Percentiles rank a stretch among this genome's conserved stretches.
Evolutionary conservation across 1,284 basidiomycete species (phyloP).

Genomic region (Papiliotrema laurentii): DNA sequence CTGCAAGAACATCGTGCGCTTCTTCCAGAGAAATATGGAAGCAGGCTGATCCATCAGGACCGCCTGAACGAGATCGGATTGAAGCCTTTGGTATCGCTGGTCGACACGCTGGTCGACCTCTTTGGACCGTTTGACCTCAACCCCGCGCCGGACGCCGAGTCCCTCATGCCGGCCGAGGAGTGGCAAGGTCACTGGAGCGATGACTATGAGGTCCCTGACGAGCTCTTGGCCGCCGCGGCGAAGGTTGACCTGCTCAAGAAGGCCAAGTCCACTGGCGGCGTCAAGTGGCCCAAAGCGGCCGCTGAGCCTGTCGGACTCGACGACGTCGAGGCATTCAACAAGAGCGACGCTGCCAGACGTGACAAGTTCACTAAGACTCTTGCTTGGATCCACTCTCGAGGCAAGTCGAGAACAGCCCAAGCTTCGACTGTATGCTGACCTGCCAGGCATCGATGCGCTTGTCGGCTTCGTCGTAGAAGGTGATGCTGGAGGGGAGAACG

Average conservation of each 20-base stretch:
- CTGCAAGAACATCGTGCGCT: conserved; percentile 66
- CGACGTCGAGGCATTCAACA: conserved; percentile 53
- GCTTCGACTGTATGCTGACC: not conserved
- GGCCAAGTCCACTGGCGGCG: conserved; percentile 1
- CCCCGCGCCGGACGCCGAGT: conserved; percentile 20
- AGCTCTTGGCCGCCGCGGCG: conserved; percentile 21
- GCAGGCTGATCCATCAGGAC: conserved; percentile 24
- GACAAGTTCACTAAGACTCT: conserved; percentile 64
- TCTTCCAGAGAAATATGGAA: not conserved
- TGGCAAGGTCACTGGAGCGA: conserved; percentile 35
- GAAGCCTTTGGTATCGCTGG: conserved; percentile 49
- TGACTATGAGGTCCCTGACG: conserved; percentile 29
- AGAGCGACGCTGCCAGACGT: conserved; percentile 53
- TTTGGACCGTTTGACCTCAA: conserved; percentile 41
- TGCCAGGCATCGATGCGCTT: conserved; percentile 65
- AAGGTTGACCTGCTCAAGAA: conserved; percentile 6
- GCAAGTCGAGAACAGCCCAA: conserved; percentile 45
- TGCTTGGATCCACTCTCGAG: conserved; percentile 79
- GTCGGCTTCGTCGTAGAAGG: conserved; percentile 72
- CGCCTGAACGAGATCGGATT: conserved; percentile 49
- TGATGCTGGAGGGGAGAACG: conserved; percentile 85
- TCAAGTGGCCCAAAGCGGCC: conserved; percentile 4
- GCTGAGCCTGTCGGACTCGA: not conserved
- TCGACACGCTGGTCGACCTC: conserved; percentile 43
- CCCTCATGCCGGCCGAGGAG: conserved; percentile 7